Evolutionary conservation across 2,329 filamentous ascomycete species (phyloP).

Genomic region (Conoideocrella luteorostrata): DNA sequence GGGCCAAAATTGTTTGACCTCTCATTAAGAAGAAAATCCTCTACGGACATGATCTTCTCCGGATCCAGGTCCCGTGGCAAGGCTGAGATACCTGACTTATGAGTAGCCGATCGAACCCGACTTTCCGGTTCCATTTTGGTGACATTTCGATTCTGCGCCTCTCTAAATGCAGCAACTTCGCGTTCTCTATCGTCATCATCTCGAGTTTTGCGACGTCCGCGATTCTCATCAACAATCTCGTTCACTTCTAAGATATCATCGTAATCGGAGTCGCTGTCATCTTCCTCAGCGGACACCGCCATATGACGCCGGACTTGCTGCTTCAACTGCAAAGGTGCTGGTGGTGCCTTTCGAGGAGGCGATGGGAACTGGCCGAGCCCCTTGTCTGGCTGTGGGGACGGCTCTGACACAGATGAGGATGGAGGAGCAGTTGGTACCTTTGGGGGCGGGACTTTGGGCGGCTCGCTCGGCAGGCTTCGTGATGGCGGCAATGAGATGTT

Average conservation of each 20-base stretch:
- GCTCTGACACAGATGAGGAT: conserved; percentile 33
- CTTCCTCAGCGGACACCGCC: conserved; percentile 40
- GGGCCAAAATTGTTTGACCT: conserved; percentile 28
- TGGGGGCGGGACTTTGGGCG: conserved; percentile 48
- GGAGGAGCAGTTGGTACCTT: conserved; percentile 36
- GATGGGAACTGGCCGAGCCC: conserved; percentile 47
- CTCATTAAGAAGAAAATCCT: conserved; percentile 41
- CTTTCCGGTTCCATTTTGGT: conserved; percentile 48
- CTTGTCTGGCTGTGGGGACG: conserved; percentile 38
- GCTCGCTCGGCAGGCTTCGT: conserved; percentile 45
- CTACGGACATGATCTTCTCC: conserved; percentile 34
- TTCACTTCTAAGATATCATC: conserved; percentile 69
- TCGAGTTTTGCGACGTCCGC: conserved; percentile 76
- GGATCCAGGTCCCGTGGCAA: neutral
- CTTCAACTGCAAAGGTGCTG: conserved; percentile 70
- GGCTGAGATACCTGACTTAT: neutral
- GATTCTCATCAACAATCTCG: conserved; percentile 52
- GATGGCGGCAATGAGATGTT: conserved; percentile 49
- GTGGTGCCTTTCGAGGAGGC: conserved; percentile 72
- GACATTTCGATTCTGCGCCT: conserved; percentile 63
- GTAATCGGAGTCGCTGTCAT: conserved; percentile 72
- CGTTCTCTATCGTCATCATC: conserved; percentile 81
- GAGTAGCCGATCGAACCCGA: neutral
- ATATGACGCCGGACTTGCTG: conserved; percentile 18
- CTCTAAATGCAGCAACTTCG: conserved; percentile 59